phyloP scores from a whole-genome alignment of 78 protist genomes.

The Ministeria vibrans region DNA sequence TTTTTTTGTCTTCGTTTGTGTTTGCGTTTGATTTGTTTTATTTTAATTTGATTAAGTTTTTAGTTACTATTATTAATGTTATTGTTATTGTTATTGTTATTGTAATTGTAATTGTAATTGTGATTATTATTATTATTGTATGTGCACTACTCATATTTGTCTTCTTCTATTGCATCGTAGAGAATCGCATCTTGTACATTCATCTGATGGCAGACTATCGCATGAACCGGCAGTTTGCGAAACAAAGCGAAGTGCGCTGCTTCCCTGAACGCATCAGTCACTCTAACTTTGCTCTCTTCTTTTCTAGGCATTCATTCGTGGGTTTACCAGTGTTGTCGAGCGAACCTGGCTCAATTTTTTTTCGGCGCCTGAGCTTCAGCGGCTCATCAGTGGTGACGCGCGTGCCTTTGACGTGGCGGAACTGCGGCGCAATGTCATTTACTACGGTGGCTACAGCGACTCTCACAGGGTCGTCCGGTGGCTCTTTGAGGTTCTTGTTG shows the following conservation, averaged over 20 bases:
- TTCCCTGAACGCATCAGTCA: not conserved
- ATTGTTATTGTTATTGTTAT: too few relatives aligned
- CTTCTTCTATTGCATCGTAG: not conserved
- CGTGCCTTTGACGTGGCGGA: constrained; percentile 14
- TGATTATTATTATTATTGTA: too few relatives aligned
- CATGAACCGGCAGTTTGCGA: constrained; percentile 28
- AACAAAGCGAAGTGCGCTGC: constrained; percentile 3
- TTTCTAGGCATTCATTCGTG: constrained; percentile 34
- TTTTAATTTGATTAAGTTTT: too few relatives aligned
- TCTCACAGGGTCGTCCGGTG: constrained; percentile 11
- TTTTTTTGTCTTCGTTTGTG: too few relatives aligned
- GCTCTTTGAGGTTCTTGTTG: constrained; percentile 25
- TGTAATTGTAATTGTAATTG: too few relatives aligned
- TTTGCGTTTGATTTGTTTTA: too few relatives aligned
- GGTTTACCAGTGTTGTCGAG: constrained; percentile 30
- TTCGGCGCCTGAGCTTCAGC: constrained; percentile 34
- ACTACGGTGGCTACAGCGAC: constrained; percentile 28
- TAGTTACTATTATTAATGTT: too few relatives aligned
- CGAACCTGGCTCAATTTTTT: constrained; percentile 34
- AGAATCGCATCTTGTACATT: constrained; percentile 36
- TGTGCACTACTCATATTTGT: too few relatives aligned
- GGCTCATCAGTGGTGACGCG: constrained; percentile 28
- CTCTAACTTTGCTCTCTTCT: too few relatives aligned
- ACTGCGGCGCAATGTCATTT: not conserved
- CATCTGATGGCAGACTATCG: constrained; percentile 45